phyloP scores from a whole-genome alignment of 306 rosid genomes.

The Sophora flavescens region DNA sequence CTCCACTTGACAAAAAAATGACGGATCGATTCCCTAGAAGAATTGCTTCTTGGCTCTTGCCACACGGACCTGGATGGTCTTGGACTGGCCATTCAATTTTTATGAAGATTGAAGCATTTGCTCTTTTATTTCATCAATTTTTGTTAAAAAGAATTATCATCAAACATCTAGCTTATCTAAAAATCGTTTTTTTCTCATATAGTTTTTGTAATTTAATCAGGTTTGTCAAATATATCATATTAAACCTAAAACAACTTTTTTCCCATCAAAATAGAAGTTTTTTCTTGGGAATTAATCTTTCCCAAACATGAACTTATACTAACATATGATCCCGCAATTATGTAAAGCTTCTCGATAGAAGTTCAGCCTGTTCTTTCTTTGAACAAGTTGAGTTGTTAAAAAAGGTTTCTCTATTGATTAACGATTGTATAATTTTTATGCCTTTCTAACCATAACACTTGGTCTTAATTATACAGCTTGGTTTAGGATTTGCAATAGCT shows the following conservation, averaged over 20 bases:
- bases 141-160: background rate
- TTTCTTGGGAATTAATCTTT: too few species aligned
- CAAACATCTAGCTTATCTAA: background rate
- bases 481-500: conserved; percentile 81
- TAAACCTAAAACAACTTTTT: too few species aligned
- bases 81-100: background rate
- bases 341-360: conserved; percentile 15
- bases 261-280: too few species aligned
- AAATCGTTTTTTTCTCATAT: too few species aligned
- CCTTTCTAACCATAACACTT: conserved; percentile 53
- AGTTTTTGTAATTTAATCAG: too few species aligned
- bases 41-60: too few species aligned
- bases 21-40: too few species aligned
- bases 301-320: background rate
- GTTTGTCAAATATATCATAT: too few species aligned
- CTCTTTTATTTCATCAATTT: background rate
- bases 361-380: conserved; percentile 26
- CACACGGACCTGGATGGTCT: conserved; percentile 1
- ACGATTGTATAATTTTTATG: conserved; percentile 17
- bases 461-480: conserved; percentile 73
- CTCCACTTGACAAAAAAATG: too few species aligned
- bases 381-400: background rate
- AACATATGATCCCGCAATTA: conserved; percentile 9
- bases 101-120: conserved; percentile 15
- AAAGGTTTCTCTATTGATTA: background rate